Evolutionary conservation across 192 early-diverging fungal species (phyloP), one percentile per base, ranked within the genome.

Genomic region (Backusella mclennaniae): DNA sequence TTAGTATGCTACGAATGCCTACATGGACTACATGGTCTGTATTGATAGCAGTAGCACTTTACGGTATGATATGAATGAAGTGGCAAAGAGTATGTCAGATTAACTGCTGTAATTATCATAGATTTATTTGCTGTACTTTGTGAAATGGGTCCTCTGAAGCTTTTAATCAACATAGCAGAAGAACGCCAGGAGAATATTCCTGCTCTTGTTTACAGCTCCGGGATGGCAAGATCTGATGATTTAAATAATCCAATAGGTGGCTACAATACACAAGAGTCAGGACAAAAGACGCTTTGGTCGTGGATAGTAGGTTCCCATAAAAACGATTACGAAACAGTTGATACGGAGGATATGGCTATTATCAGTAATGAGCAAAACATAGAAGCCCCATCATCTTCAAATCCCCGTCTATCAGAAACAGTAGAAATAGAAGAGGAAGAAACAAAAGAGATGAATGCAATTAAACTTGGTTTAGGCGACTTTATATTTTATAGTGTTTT

Each of bases 401-500:
- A 29, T 63, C 19, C 12, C 4, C 8, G 11, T 63, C 56, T 29
- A 63, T 21, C 21, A 38, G 19, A 35, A 23, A 38, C 35, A 35
- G 12, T 1, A n/a, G 11, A 12, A 21, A 5, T 38, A 38, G 35
- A 69, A 11, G 17, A 36, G 0, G 15, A 33, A 19, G 23, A 53
- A 7, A 33, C n/a, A 7, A 46, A 59, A 35, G 71, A 36, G 26
- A 36, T 49, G 71, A 56, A 56, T 33, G 29, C 35, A 52, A 53
- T 95, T 59, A 94, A 94, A 77, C 80, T 95, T 31, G 93, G 93
- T 31, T 69, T 95, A 39, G 93, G 92, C 9, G 93, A 94, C 77
- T 95, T 95, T 86, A 93, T 95, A 9, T 95, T 95, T 77, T 95
- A 95, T 73, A 89, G 87, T 70, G 92, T 93, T 2, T 72, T 95